phyloP scores from a whole-genome alignment of 768 basidiomycete species.

The Leccinum boreale region DNA sequence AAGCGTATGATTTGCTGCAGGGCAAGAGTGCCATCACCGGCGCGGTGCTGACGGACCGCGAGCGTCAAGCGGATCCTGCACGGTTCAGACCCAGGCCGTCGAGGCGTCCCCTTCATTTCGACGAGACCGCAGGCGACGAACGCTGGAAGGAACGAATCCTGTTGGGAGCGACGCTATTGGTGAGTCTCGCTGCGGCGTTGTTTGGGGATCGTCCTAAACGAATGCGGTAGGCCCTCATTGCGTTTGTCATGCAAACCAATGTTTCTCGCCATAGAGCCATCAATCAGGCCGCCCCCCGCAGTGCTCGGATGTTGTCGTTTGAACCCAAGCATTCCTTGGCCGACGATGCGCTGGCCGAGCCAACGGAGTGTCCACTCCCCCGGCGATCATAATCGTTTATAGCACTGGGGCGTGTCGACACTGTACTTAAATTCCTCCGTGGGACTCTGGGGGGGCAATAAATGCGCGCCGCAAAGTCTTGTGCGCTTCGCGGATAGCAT shows the following conservation, averaged over 20 bases:
- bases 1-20: slow-evolving; percentile 64
- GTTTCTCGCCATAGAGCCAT: slow-evolving; percentile 32
- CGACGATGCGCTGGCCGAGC: slow-evolving; percentile 25
- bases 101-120: slow-evolving; percentile 47
- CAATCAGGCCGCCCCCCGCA: slow-evolving; percentile 10
- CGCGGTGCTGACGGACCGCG: slow-evolving; percentile 14
- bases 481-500: background rate
- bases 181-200: slow-evolving; percentile 23
- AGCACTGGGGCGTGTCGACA: background rate
- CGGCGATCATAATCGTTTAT: background rate
- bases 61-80: slow-evolving; percentile 32
- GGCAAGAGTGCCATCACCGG: slow-evolving; percentile 37
- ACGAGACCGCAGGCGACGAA: slow-evolving; percentile 47
- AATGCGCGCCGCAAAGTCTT: background rate
- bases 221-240: slow-evolving; percentile 29
- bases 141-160: slow-evolving; percentile 66
- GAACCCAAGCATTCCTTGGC: slow-evolving; percentile 2
- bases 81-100: slow-evolving; percentile 39
- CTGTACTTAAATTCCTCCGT: background rate
- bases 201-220: background rate
- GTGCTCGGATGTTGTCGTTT: slow-evolving; percentile 3
- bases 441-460: background rate
- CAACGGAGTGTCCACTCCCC: background rate
- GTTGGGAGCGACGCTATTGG: slow-evolving; percentile 51
- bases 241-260: slow-evolving; percentile 33